Percentiles rank a stretch among this genome's conserved stretches.
These are phyloP conservation scores for Agroathelia rolfsii DNA, from an alignment of 1,284 basidiomycete species.

Conservation along the genomic window DNA sequence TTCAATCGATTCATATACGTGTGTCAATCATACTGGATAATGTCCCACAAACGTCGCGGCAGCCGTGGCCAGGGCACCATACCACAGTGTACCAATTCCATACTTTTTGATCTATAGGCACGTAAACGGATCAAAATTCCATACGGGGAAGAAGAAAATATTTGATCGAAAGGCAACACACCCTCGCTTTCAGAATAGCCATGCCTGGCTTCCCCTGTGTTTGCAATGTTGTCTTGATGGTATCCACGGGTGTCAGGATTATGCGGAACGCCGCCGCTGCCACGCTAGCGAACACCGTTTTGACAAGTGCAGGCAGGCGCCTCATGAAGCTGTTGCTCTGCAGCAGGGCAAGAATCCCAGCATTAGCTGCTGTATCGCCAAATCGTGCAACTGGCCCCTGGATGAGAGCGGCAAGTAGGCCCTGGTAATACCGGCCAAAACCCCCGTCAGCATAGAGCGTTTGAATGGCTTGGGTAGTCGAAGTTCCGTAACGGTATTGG, in stretches of 20 bases:
- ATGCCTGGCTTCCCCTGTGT: constrained; percentile 71
- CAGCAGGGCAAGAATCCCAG: constrained; percentile 68
- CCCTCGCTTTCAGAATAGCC: constrained; percentile 53
- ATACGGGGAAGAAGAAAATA: constrained; percentile 2
- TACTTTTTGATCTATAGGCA: constrained; percentile 50
- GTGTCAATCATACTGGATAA: constrained; percentile 67
- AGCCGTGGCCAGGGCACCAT: constrained; percentile 80
- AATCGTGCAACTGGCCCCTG: constrained; percentile 76
- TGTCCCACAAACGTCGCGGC: constrained; percentile 89
- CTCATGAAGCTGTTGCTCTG: constrained; percentile 60
- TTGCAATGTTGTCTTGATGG: constrained; percentile 87
- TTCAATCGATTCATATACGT: too few species aligned
- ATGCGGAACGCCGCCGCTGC: constrained; percentile 75
- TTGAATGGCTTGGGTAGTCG: constrained; percentile 50
- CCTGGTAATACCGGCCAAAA: constrained; percentile 73
- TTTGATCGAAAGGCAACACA: constrained; percentile 20
- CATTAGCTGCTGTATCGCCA: constrained; percentile 83
- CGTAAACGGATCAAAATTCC: not conserved
- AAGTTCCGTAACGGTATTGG: constrained; percentile 77
- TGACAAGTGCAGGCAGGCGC: constrained; percentile 47
- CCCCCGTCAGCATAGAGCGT: constrained; percentile 76
- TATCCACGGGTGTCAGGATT: constrained; percentile 81
- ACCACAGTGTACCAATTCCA: constrained; percentile 76
- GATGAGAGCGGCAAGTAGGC: constrained; percentile 69
- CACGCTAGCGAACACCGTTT: constrained; percentile 63